phyloP scores from a whole-genome alignment of 108 stramenopile species.

The Bacterosira constricta region DNA sequence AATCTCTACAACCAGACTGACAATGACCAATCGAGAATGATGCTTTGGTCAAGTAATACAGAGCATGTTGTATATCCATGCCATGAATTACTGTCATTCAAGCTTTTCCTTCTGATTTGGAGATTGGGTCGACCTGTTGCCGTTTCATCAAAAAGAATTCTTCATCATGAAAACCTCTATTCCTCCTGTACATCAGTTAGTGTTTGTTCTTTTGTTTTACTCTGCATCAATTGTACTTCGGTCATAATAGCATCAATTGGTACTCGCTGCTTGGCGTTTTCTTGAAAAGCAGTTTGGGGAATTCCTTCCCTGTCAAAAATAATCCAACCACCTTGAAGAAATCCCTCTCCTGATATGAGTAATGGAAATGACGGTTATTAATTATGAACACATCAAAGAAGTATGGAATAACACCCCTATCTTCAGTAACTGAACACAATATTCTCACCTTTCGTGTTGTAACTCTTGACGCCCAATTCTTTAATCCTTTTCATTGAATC shows the following conservation, averaged over 20 bases:
- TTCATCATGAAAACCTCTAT: background rate
- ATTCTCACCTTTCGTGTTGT: constrained; percentile 43
- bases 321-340: constrained; percentile 56
- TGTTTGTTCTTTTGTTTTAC: background rate
- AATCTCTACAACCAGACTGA: too few relatives aligned
- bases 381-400: too few relatives aligned
- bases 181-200: background rate
- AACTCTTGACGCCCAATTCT: constrained; percentile 39
- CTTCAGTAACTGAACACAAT: too few relatives aligned
- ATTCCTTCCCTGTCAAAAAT: constrained; percentile 32
- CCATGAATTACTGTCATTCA: constrained; percentile 9
- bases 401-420: too few relatives aligned
- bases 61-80: background rate
- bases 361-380: background rate
- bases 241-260: constrained; percentile 42
- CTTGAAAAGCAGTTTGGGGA: constrained; percentile 42
- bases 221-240: constrained; percentile 13
- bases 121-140: too few relatives aligned
- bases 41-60: constrained; percentile 7
- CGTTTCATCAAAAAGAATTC: too few relatives aligned
- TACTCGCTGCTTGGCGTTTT: constrained; percentile 42
- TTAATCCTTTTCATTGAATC: constrained; percentile 34
- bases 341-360: constrained; percentile 47
- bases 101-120: background rate
- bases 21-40: too few relatives aligned